Conservation (phyloP, 306 rosid genomes). For the Canavalia ensiformis region DNA sequence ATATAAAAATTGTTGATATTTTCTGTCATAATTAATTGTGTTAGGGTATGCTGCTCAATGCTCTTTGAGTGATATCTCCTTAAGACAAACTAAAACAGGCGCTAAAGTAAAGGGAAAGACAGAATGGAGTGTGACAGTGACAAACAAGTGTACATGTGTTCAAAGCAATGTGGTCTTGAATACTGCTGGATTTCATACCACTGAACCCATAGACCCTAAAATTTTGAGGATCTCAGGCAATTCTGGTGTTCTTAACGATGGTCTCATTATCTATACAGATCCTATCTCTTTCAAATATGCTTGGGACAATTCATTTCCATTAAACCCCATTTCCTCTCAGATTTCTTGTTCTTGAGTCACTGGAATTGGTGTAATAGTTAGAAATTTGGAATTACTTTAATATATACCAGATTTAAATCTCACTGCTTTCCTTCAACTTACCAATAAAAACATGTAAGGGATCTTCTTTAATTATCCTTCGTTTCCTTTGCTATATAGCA, state of each 20-base stretch:
- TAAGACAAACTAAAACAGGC: too few species aligned
- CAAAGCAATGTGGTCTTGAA: conserved; percentile 28
- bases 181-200: conserved; percentile 45
- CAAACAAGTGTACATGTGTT: conserved; percentile 40
- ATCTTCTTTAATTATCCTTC: too few species aligned
- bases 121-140: conserved; percentile 56
- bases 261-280: background rate
- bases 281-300: conserved; percentile 44
- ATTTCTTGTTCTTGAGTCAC: conserved; percentile 34
- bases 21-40: too few species aligned
- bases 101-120: conserved; percentile 29
- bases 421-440: too few species aligned
- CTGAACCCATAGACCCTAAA: conserved; percentile 40
- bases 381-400: too few species aligned
- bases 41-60: too few species aligned
- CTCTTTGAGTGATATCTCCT: too few species aligned
- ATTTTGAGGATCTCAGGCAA: conserved; percentile 14
- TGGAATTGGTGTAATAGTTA: too few species aligned
- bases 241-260: conserved; percentile 43
- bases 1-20: too few species aligned
- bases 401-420: too few species aligned
- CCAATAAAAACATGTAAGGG: too few species aligned
- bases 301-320: background rate
- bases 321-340: conserved; percentile 11
- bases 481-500: too few species aligned